phyloP scores from a whole-genome alignment of 2,329 filamentous ascomycete genomes.

The Triangularia setosa region DNA sequence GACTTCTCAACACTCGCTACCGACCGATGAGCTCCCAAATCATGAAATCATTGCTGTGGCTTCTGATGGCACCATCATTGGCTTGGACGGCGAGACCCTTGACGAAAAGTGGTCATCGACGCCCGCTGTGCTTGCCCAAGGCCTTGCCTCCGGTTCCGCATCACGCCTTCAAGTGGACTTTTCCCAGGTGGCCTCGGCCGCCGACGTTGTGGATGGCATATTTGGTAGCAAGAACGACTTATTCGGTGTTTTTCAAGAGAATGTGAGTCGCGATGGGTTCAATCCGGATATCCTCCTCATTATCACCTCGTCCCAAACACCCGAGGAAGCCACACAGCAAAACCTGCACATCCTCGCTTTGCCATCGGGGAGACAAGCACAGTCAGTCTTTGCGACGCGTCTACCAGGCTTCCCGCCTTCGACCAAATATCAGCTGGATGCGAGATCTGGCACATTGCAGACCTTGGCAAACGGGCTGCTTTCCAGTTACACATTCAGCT shows the following conservation, averaged over 20 bases:
- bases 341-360: slow-evolving; percentile 36
- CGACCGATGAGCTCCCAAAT: slow-evolving; percentile 24
- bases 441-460: slow-evolving; percentile 60
- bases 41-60: slow-evolving; percentile 55
- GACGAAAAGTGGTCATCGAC: slow-evolving; percentile 46
- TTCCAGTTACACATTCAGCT: slow-evolving; percentile 57
- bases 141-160: slow-evolving; percentile 32
- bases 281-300: slow-evolving; percentile 53
- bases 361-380: slow-evolving; percentile 17
- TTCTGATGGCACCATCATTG: slow-evolving; percentile 57
- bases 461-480: slow-evolving; percentile 53
- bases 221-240: slow-evolving; percentile 53
- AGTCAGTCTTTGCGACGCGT: slow-evolving; percentile 24
- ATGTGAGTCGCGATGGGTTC: slow-evolving; percentile 40
- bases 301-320: slow-evolving; percentile 39
- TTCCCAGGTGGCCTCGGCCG: slow-evolving; percentile 42
- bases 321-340: slow-evolving; percentile 26
- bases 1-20: slow-evolving; percentile 12
- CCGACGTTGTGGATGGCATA: slow-evolving; percentile 50
- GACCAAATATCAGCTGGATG: slow-evolving; percentile 44
- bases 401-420: slow-evolving; percentile 15
- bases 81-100: slow-evolving; percentile 55
- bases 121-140: slow-evolving; percentile 40
- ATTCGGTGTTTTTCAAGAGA: slow-evolving; percentile 48
- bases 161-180: slow-evolving; percentile 45